These are phyloP conservation scores for Saksenaea vasiformis DNA, from an alignment of 371 early-diverging fungal genomes.

Conservation along the genomic window DNA sequence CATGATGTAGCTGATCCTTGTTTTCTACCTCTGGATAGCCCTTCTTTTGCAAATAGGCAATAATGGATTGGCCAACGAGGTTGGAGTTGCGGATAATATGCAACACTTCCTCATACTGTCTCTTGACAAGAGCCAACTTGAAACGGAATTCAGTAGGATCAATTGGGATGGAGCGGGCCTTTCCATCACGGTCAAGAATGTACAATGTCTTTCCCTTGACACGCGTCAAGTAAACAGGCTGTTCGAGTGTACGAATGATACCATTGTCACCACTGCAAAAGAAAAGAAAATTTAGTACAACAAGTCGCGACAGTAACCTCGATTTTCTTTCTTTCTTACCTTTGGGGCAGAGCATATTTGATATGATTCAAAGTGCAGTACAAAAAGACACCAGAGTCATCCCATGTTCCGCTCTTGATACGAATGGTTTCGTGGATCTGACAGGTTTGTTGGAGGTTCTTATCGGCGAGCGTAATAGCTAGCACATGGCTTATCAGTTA, in stretches of 20 bases:
- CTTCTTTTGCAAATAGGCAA: constrained; percentile 98
- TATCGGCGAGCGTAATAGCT: constrained; percentile 87
- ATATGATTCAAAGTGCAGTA: constrained; percentile 99
- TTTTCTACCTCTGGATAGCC: constrained; percentile 91
- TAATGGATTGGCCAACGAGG: constrained; percentile 97
- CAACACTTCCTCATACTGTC: constrained; percentile 90
- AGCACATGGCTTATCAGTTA: not conserved
- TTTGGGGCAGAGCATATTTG: constrained; percentile 95
- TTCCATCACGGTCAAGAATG: constrained; percentile 88
- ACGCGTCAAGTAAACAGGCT: constrained; percentile 89
- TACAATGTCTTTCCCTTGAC: constrained; percentile 83
- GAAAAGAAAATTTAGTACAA: too few species aligned
- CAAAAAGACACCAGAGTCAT: constrained; percentile 88
- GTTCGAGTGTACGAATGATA: constrained; percentile 94
- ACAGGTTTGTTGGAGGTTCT: constrained; percentile 81
- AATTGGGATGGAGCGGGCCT: constrained; percentile 80
- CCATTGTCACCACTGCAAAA: constrained; percentile 77
- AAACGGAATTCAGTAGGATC: constrained; percentile 98
- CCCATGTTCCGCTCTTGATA: constrained; percentile 97
- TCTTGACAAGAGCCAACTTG: constrained; percentile 90
- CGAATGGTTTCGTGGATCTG: constrained; percentile 96
- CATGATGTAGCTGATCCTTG: not conserved
- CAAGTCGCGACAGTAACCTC: too few species aligned
- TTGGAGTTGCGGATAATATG: constrained; percentile 94
- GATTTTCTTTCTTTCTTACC: constrained; percentile 49